Conservation (phyloP, 495 filamentous ascomycete species). For the Aspergillus coremiiformis region DNA sequence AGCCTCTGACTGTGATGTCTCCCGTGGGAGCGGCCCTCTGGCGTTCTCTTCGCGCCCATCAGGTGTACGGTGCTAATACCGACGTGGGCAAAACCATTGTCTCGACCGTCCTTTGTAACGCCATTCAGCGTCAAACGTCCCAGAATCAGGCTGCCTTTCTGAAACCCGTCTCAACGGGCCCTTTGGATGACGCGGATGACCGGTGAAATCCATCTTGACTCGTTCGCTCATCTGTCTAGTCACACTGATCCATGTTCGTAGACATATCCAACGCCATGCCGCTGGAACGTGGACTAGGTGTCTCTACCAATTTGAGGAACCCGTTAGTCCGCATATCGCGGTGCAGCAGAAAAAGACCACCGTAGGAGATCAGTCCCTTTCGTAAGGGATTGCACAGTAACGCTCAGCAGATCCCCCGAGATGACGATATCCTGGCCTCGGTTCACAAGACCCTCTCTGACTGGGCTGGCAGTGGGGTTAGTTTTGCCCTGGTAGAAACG, state of each 20-base stretch:
- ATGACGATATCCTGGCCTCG: slow-evolving; percentile 40
- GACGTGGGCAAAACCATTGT: slow-evolving; percentile 74
- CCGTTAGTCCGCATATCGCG: slow-evolving; percentile 69
- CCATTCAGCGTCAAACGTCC: slow-evolving; percentile 36
- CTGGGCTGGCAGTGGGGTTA: slow-evolving; percentile 32
- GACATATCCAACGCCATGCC: slow-evolving; percentile 52
- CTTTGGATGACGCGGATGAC: slow-evolving; percentile 59
- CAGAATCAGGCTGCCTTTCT: slow-evolving; percentile 51
- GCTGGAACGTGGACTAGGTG: slow-evolving; percentile 46
- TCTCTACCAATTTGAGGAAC: slow-evolving; percentile 61
- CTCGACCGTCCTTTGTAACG: slow-evolving; percentile 60
- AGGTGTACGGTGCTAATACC: slow-evolving; percentile 75
- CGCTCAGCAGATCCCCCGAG: slow-evolving; percentile 31
- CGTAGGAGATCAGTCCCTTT: slow-evolving; percentile 2
- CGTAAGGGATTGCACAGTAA: slow-evolving; percentile 1
- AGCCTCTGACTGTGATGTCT: slow-evolving; percentile 22
- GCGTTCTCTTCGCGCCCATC: slow-evolving; percentile 54
- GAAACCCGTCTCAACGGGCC: slow-evolving; percentile 71
- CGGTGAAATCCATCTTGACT: slow-evolving; percentile 30
- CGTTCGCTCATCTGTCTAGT: background rate
- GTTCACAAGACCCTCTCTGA: slow-evolving; percentile 39
- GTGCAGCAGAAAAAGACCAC: slow-evolving; percentile 35
- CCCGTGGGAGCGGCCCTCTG: slow-evolving; percentile 47
- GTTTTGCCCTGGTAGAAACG: slow-evolving; percentile 60
- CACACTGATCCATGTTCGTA: slow-evolving; percentile 13